Evolutionary conservation across 192 early-diverging fungal species (phyloP), one percentile per base, ranked within the genome.

Genomic region (Podila verticillata): DNA sequence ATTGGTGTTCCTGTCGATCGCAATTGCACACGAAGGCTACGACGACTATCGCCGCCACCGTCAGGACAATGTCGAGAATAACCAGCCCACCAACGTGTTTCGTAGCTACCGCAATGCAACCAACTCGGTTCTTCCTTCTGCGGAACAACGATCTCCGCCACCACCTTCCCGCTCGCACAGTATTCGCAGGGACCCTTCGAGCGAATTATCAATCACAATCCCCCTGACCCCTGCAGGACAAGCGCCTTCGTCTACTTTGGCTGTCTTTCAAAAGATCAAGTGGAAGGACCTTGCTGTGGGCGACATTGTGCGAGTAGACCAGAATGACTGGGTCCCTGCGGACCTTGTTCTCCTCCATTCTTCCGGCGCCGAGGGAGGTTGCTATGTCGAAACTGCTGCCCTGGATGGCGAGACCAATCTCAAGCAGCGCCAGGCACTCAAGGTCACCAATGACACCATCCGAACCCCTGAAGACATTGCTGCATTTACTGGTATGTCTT

Each of bases 391-490:
- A 75, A 96, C 95, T 0, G 90, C 95, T 0, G 90, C 93, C 17
- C 84, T 96, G 62, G 95, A 96, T 74, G 95, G 95, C 44, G 95
- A 96, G 68, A 95, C 95, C 19, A 96, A 95, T 86, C 84, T 96
- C 36, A 96, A 96, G 85, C 93, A 94, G 74, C 83, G 90, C 66
- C 92, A 94, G 70, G 91, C 91, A 15, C 79, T 94, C 59, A 87
- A 85, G 48, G 84, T 68, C 13, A 94, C 89, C 26, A 89, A 89
- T 19, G 85, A 85, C 36, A 66, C 65, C 34, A 73, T 89, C 58
- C 39, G 34, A 15, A 70, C 87, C 36, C 80, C 83, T 22, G 84
- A 88, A 66, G 72, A 83, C 28, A 48, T 92, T 19, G 89, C 84
- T 36, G 51, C 78, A 22, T 88, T 87, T 63, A 36, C 65, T 67